Base-by-base conservation (phyloP, 805 yeast species). In the Kodamaea fukazawae region DNA sequence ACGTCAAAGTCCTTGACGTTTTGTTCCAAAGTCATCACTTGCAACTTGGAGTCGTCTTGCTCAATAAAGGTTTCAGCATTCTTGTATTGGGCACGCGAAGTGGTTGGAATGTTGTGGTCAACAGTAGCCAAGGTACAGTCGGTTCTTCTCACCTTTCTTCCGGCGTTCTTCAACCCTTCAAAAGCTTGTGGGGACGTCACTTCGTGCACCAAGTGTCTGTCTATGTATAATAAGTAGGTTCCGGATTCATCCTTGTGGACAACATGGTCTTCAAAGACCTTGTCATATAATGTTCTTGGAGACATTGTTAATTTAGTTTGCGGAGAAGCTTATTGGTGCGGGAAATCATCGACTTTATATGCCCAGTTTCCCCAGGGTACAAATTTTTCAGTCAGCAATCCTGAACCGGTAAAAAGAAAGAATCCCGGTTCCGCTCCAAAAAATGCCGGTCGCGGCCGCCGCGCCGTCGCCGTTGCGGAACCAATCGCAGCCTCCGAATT, bases 101-200 rank as follows among this genome's bases (percentile, higher is more conserved):
- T 78, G 10, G 99, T 93, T 51, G 99, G 99, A 51, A 93, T 93
- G 65, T 93, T 93, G 77, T 93, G 96, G 66, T 91, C 96, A 22
- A 88, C 96, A 1, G 98, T 88, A 37, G 96, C 96, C 51, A 90
- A 74, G 39, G 97, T 88, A 70, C 96, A 86, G 65, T 90, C 96
- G 7, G 75, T 71, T 71, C 99, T 81, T 74, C 99, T 84, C 39
- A 93, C 96, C 43, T 64, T 62, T 73, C 99, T 83, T 34, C 84
- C 86, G 11, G 97, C 96, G 56, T 81, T 84, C 48, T 74, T 77
- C 54, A 93, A 76, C 36, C 99, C 99, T 70, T 93, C 99, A 59
- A 93, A 93, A 8, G 99, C 99, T 67, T 93, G 99, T 26, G 99
- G 99, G 20, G 98, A 91, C 2, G 99, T 93, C 38, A 93, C 99